Percentiles rank a stretch among this genome's conserved stretches.
phyloP scores from a whole-genome alignment of 257 asterid species.

The Orobanche coerulescens region DNA sequence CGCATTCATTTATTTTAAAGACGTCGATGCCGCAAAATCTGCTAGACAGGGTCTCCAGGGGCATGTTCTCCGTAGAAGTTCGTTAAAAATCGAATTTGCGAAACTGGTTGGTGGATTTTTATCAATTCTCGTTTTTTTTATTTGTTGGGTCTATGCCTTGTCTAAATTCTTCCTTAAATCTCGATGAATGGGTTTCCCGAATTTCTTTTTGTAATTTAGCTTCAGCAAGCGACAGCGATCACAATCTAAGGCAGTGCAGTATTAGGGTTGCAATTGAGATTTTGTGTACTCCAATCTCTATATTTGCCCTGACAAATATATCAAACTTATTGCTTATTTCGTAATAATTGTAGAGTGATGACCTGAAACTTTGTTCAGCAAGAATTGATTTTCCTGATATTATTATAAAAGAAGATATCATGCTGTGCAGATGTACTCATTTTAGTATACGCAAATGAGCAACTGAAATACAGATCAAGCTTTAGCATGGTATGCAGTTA shows the following conservation, averaged over 20 bases:
- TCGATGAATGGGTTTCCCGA: not conserved
- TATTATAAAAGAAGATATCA: too few species aligned
- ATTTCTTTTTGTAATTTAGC: not conserved
- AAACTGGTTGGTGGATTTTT: conserved; percentile 77
- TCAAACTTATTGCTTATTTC: not conserved
- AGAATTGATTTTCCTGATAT: not conserved
- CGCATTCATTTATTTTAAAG: conserved; percentile 64
- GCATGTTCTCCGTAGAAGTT: conserved; percentile 45
- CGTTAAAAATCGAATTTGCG: conserved; percentile 75
- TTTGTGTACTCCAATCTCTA: not conserved
- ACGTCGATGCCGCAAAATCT: conserved; percentile 53
- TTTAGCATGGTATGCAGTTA: too few species aligned
- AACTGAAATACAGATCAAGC: too few species aligned
- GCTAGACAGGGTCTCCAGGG: conserved; percentile 79
- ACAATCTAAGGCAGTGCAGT: not conserved
- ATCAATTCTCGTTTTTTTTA: conserved; percentile 19
- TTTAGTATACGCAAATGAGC: too few species aligned
- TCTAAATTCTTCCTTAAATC: conserved; percentile 13
- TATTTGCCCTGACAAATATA: not conserved
- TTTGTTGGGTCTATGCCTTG: conserved; percentile 10
- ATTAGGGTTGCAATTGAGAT: conserved; percentile 18
- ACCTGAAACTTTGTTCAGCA: not conserved
- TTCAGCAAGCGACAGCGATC: not conserved
- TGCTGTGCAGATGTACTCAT: too few species aligned
- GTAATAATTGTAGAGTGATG: not conserved